Percentiles rank a stretch among this genome's conserved stretches.
Conservation (phyloP, 1,284 basidiomycete species). For the Amylostereum areolatum region DNA sequence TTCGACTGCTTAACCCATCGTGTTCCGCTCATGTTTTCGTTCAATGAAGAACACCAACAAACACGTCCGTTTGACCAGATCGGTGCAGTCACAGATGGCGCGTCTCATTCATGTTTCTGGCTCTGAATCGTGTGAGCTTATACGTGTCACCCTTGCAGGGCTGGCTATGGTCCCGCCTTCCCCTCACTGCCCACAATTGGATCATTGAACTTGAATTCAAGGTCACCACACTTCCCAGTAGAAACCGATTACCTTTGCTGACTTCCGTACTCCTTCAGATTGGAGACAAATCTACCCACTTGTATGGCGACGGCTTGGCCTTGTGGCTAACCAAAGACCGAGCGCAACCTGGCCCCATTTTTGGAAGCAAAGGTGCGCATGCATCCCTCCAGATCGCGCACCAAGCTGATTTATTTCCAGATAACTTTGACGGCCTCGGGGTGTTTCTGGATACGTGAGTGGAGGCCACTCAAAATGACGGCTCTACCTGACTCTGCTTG, state of each 20-base stretch:
- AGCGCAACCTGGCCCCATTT: slow-evolving; percentile 82
- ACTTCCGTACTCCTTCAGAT: slow-evolving; percentile 37
- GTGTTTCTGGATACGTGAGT: slow-evolving; percentile 88
- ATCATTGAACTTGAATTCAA: slow-evolving; percentile 92
- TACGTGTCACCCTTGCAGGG: slow-evolving; percentile 43
- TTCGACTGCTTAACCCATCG: not conserved
- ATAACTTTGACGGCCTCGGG: slow-evolving; percentile 88
- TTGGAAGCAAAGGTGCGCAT: slow-evolving; percentile 71
- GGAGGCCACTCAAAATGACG: slow-evolving; percentile 3
- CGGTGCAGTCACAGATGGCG: slow-evolving; percentile 67
- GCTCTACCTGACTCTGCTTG: not conserved
- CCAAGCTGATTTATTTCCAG: slow-evolving; percentile 30
- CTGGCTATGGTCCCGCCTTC: slow-evolving; percentile 93
- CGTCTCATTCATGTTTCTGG: slow-evolving; percentile 1
- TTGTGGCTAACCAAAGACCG: slow-evolving; percentile 88
- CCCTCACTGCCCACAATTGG: slow-evolving; percentile 71
- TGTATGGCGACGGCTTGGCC: slow-evolving; percentile 91
- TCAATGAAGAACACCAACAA: slow-evolving; percentile 81
- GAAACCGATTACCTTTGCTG: not conserved
- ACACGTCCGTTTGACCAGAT: slow-evolving; percentile 72
- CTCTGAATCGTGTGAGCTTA: not conserved
- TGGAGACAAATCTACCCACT: slow-evolving; percentile 66
- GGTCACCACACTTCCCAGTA: slow-evolving; percentile 22
- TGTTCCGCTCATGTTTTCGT: not conserved
- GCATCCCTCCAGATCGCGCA: not conserved